These are phyloP conservation scores for Rhizopogon salebrosus DNA, from an alignment of 768 basidiomycete genomes.

Conservation along the genomic window DNA sequence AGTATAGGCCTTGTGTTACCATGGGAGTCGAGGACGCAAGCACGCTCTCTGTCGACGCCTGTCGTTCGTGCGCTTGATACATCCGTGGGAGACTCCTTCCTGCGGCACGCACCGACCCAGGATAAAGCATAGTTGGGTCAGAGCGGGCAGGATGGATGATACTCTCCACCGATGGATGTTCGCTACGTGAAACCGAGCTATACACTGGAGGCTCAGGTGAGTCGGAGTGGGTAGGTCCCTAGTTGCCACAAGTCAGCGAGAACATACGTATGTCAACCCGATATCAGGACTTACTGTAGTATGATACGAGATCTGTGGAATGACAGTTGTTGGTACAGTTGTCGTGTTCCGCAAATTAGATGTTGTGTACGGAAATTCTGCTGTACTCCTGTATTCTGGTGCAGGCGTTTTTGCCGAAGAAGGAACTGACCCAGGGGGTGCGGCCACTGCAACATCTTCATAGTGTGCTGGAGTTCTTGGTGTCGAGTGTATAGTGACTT, in stretches of 20 bases:
- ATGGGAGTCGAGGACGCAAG: slow-evolving; percentile 21
- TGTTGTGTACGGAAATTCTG: no score
- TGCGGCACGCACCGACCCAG: slow-evolving; percentile 31
- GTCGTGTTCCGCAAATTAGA: not conserved
- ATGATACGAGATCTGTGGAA: not conserved
- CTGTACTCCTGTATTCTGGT: slow-evolving; percentile 1
- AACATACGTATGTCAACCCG: not conserved
- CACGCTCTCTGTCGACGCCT: slow-evolving; percentile 23
- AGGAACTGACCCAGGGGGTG: not conserved
- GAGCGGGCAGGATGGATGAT: slow-evolving; percentile 11
- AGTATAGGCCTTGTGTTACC: slow-evolving; percentile 15
- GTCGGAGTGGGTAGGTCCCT: not conserved
- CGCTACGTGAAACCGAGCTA: not conserved
- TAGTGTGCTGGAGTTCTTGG: not conserved
- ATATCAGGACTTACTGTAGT: not conserved
- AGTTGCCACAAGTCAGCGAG: not conserved
- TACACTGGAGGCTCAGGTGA: slow-evolving; percentile 4
- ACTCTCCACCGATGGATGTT: slow-evolving; percentile 20
- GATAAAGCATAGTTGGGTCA: slow-evolving; percentile 30
- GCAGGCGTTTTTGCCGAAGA: not conserved
- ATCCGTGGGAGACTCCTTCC: slow-evolving; percentile 21
- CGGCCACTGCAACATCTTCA: not conserved
- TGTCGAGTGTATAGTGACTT: slow-evolving; percentile 11
- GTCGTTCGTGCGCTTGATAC: slow-evolving; percentile 14
- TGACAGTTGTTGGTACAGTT: not conserved